These are phyloP conservation scores for Xanthoconium purpureum DNA, from an alignment of 768 basidiomycete species.

Conservation along the genomic window DNA sequence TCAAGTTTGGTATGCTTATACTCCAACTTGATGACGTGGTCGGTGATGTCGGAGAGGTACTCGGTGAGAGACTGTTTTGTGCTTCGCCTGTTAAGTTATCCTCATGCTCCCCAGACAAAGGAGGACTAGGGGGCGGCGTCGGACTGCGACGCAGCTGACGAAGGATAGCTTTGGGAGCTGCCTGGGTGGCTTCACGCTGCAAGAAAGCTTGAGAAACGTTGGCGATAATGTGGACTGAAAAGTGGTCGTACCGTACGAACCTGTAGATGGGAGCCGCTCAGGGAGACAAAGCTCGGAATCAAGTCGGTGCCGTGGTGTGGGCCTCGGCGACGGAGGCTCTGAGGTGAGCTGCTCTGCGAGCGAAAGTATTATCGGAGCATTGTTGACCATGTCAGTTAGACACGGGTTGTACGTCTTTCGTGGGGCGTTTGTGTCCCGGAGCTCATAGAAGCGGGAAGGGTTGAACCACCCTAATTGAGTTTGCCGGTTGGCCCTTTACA, in stretches of 20 bases:
- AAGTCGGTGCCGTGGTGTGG: conserved; percentile 39
- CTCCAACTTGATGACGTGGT: conserved; percentile 13
- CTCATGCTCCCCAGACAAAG: conserved; percentile 20
- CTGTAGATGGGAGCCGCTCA: conserved; percentile 63
- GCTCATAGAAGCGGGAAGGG: conserved; percentile 16
- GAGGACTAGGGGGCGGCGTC: conserved; percentile 32
- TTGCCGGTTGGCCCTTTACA: neutral
- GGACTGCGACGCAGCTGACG: conserved; percentile 50
- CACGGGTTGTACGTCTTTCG: neutral
- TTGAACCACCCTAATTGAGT: conserved; percentile 5
- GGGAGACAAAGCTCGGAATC: conserved; percentile 58
- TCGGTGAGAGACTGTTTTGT: conserved; percentile 15
- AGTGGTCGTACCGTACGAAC: conserved; percentile 36
- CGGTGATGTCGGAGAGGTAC: conserved; percentile 23
- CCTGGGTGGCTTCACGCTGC: conserved; percentile 62
- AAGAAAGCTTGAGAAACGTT: conserved; percentile 53
- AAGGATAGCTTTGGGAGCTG: conserved; percentile 56
- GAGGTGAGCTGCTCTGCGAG: conserved; percentile 28
- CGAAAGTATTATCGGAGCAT: conserved; percentile 36
- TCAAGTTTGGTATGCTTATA: conserved; percentile 12
- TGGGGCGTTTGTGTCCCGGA: neutral
- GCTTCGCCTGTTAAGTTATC: conserved; percentile 9
- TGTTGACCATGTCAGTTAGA: conserved; percentile 47
- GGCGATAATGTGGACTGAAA: conserved; percentile 15
- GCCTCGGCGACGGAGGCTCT: conserved; percentile 16